Evolutionary conservation across 441 rosid genomes (phyloP).

Genomic region (Rhodomyrtus psidioides): DNA sequence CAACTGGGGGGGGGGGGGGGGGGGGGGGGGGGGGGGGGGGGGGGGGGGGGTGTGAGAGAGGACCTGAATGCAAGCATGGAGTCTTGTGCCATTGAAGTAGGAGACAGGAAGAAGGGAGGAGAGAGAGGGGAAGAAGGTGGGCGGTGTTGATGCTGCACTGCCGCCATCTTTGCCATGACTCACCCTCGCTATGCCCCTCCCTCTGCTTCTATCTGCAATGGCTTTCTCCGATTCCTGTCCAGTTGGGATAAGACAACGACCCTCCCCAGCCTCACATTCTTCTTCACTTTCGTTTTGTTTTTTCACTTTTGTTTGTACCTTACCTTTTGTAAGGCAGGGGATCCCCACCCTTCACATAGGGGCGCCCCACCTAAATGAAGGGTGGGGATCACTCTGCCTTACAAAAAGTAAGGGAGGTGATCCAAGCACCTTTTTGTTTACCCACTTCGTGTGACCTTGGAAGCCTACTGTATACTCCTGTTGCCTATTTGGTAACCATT

Average conservation of each 20-base stretch:
- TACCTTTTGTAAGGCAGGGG: too few species aligned
- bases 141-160: constrained; percentile 56
- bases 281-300: not conserved
- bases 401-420: too few species aligned
- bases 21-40: too few species aligned
- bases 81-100: constrained; percentile 82
- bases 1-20: not conserved
- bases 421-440: too few species aligned
- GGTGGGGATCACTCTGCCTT: too few species aligned
- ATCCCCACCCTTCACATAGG: too few species aligned
- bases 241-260: constrained; percentile 50
- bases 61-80: constrained; percentile 63
- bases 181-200: not conserved
- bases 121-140: constrained; percentile 48
- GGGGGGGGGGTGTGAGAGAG: too few species aligned
- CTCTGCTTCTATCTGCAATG: not conserved
- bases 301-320: not conserved
- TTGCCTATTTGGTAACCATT: not conserved
- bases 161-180: constrained; percentile 62
- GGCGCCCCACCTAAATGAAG: too few species aligned
- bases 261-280: not conserved
- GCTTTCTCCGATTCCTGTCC: constrained; percentile 10
- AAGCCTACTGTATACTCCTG: not conserved
- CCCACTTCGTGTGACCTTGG: not conserved
- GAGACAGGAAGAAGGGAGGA: constrained; percentile 75